Evolutionary conservation across 805 yeast genomes (phyloP).

Genomic region (Nakazawaea peltata): DNA sequence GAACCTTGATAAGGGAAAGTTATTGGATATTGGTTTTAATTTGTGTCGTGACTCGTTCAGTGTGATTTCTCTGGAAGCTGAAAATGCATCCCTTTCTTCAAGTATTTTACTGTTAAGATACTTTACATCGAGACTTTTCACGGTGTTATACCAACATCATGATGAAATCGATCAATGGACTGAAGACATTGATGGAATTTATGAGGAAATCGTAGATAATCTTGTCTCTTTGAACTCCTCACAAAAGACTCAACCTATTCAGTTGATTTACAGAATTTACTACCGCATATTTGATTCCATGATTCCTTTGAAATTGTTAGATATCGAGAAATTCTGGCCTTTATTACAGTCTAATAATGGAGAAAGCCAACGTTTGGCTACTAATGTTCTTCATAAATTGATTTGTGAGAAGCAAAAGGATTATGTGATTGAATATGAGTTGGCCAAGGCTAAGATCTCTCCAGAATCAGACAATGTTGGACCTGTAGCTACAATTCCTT

Average conservation of each 20-base stretch:
- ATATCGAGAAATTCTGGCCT: slow-evolving; percentile 25
- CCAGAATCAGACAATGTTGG: slow-evolving; percentile 17
- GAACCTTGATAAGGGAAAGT: slow-evolving; percentile 17
- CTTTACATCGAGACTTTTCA: slow-evolving; percentile 5
- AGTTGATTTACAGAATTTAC: slow-evolving; percentile 28
- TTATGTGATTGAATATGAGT: slow-evolving; percentile 52
- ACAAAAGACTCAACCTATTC: slow-evolving; percentile 22
- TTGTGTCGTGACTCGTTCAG: slow-evolving; percentile 27
- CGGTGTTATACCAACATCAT: slow-evolving; percentile 10
- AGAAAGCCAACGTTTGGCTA: slow-evolving; percentile 34
- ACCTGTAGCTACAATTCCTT: slow-evolving; percentile 30
- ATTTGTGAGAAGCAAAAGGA: slow-evolving; percentile 47
- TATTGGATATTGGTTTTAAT: slow-evolving; percentile 20
- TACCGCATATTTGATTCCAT: slow-evolving; percentile 19
- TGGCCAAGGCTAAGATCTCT: slow-evolving; percentile 31
- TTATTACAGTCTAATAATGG: slow-evolving; percentile 17
- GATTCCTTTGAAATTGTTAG: slow-evolving; percentile 24
- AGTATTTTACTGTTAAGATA: slow-evolving; percentile 4
- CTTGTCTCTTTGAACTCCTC: slow-evolving; percentile 19
- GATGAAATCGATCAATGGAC: slow-evolving; percentile 24
- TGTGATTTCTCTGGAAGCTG: slow-evolving; percentile 11
- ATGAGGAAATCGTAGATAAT: slow-evolving; percentile 36
- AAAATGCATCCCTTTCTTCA: background rate
- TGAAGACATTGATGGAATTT: slow-evolving; percentile 27
- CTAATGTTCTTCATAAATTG: slow-evolving; percentile 27